Evolutionary conservation across 306 rosid species (phyloP), one percentile per base, ranked within the genome.

Genomic region (Coriaria nepalensis): DNA sequence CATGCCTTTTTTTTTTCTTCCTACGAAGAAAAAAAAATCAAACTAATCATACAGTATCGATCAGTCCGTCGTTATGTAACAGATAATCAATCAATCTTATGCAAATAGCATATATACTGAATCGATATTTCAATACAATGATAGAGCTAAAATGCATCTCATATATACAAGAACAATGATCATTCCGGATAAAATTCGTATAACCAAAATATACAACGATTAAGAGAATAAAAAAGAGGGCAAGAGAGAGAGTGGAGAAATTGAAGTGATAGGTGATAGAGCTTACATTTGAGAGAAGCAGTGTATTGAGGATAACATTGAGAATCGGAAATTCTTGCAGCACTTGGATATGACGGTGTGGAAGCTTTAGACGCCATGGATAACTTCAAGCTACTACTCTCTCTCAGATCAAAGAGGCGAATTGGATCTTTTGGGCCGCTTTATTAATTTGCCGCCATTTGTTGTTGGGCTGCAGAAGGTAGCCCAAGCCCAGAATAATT

Each of bases 251-350:
- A 35, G 2, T 10, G 37, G 6, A 40, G 40, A 43, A n/a, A 32
- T n/a, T 49, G 13, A 53, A 6, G 14, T 33, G 44, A 0, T 11
- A 13, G 4, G 6, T 6, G 44, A 35, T 13, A 47, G 43, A 37
- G 8, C 59, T 52, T 35, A 86, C 94, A 87, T 72, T 87, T 83
- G 54, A 87, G 83, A 57, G 96, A 80, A 65, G 94, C 94, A 10
- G 83, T 71, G 61, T 87, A 87, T 42, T 87, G 86, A 68, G 85
- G 77, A 80, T 37, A 87, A 57, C 96, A 87, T 8, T 43, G 78
- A 68, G 96, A 87, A 66, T 87, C 96, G 5, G 96, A 12, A 59
- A 87, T 63, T 68, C 76, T 83, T 0, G 94, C 81, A 46, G 93
- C 73, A 61, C 94, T 78, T 9, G 78, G 60, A 67, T 76, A 72